Evolutionary conservation across 2,329 filamentous ascomycete species (phyloP).

Genomic region (Pseudocercospora eumusae): DNA sequence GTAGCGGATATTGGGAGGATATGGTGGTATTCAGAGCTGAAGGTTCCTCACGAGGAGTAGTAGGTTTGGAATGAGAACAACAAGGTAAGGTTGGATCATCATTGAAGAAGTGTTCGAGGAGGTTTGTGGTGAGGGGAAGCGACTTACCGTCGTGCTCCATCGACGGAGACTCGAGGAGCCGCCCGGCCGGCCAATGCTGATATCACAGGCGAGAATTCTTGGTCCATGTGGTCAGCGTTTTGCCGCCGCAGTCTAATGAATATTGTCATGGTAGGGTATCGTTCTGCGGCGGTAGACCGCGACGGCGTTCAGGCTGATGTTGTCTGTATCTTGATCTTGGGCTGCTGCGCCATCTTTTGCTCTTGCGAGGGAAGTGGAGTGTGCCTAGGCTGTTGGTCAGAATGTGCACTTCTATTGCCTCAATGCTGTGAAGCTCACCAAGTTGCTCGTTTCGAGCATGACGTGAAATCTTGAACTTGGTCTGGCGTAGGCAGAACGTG

Average conservation of each 20-base stretch:
- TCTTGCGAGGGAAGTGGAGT: neutral
- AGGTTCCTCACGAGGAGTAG: neutral
- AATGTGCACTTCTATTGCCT: no score
- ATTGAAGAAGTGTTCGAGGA: neutral
- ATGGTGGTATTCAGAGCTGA: neutral
- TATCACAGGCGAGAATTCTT: no score
- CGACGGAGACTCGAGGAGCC: neutral
- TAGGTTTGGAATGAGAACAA: neutral
- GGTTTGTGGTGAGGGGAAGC: neutral
- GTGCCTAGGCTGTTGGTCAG: no score
- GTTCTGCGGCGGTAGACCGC: neutral
- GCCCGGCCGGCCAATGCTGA: neutral
- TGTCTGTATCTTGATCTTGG: neutral
- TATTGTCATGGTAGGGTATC: neutral
- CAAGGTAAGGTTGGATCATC: neutral
- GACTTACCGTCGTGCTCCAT: neutral
- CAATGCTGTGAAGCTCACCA: no score
- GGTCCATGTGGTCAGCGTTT: no score
- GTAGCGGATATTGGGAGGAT: neutral
- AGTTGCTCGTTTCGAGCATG: no score
- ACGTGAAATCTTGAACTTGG: no score
- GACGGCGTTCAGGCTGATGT: neutral
- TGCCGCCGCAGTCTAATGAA: neutral
- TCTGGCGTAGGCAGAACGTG: neutral
- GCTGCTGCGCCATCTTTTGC: neutral